Evolutionary conservation across 345 rosid species (phyloP).

Genomic region (Populus davidiana): DNA sequence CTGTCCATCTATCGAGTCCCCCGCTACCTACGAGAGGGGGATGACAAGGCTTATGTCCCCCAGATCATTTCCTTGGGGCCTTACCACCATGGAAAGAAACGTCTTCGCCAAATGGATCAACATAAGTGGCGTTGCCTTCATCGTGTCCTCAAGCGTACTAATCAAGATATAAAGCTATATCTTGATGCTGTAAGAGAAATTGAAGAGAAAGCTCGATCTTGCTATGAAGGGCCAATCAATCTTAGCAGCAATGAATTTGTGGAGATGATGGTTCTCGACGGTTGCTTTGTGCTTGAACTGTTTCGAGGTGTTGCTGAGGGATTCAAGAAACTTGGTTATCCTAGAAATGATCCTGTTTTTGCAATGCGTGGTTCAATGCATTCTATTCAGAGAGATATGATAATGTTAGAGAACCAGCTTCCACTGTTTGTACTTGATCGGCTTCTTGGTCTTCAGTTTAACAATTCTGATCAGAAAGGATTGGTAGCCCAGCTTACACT

Average conservation of each 20-base stretch:
- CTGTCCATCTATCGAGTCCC: constrained; percentile 55
- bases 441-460: constrained; percentile 62
- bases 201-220: constrained; percentile 62
- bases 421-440: constrained; percentile 69
- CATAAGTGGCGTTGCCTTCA: constrained; percentile 84
- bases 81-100: constrained; percentile 69
- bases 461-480: constrained; percentile 55
- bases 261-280: constrained; percentile 86
- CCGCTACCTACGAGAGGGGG: constrained; percentile 58
- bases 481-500: constrained; percentile 58
- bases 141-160: constrained; percentile 55
- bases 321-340: constrained; percentile 60
- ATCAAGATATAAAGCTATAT: constrained; percentile 48
- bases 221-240: constrained; percentile 57
- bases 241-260: constrained; percentile 68
- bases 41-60: constrained; percentile 71
- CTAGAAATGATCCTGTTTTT: constrained; percentile 73
- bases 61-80: constrained; percentile 81
- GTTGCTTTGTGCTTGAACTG: constrained; percentile 77
- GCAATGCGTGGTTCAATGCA: constrained; percentile 91
- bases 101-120: constrained; percentile 65
- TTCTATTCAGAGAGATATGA: constrained; percentile 82
- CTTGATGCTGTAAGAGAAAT: constrained; percentile 61
- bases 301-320: constrained; percentile 74
- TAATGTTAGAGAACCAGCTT: constrained; percentile 82